Evolutionary conservation across 75 land plant genomes (phyloP), one percentile per base, ranked within the genome.

Genomic region (Larix kaempferi): DNA sequence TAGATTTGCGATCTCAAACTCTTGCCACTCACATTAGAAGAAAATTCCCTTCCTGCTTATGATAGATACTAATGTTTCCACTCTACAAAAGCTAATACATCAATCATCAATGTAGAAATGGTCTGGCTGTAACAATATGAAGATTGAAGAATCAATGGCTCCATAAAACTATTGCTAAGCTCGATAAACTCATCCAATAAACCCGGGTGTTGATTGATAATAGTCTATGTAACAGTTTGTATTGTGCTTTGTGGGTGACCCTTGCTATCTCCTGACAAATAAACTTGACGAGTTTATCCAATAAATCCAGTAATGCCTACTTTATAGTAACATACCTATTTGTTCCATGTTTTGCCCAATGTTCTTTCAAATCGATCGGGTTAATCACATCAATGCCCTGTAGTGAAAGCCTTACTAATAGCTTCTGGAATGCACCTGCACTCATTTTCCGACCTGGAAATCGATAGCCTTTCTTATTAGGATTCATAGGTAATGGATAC

Each of bases 341-440:
- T 3, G 92, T 90, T 33, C 92, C 92, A 82, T 90, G 92, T 77
- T 86, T 90, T 23, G 92, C 92, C 92, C 92, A 90, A 62, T 90
- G 88, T n/a, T 80, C 79, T 52, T 80, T 80, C 37, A 90, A 78
- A 74, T 90, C 92, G 2, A 90, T 77, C 27, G 91, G 81, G n/a
- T 54, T 35, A 22, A 78, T 83, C 21, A 90, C 74, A 74, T 90
- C 88, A 49, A 84, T 89, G 35, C 91, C 91, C 54, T 90, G 89
- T 26, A 86, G 75, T 2, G 86, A 80, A 8, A 90, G 78, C 79
- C 86, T 81, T 64, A 82, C 85, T 35, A 90, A 73, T 49, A 90
- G 84, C 74, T 86, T 90, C 54, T 74, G 78, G 78, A 90, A 90
- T 14, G 90, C 92, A 58, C 91, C 85, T 19, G 89, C 92, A 61